These are phyloP conservation scores for Phytophthora pistaciae DNA, from an alignment of 352 stramenopile species.

Conservation along the genomic window DNA sequence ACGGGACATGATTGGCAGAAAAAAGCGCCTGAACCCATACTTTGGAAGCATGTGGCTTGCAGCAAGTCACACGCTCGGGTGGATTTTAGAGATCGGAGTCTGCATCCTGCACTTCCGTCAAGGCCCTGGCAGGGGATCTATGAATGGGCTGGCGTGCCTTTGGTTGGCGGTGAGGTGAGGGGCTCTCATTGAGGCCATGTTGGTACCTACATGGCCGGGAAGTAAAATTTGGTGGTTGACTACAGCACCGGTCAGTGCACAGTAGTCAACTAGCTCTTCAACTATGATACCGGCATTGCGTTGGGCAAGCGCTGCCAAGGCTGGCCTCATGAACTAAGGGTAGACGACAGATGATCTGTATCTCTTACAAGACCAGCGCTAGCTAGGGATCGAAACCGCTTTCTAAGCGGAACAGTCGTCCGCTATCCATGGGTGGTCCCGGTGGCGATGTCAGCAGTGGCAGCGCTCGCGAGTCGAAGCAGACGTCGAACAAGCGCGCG, in stretches of 20 bases:
- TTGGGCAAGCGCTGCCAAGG: no score
- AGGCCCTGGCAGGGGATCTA: no score
- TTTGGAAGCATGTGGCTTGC: not conserved
- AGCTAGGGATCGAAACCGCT: conserved; percentile 2
- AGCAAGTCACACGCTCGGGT: conserved; percentile 23
- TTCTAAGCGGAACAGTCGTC: conserved; percentile 6
- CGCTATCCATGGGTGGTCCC: not conserved
- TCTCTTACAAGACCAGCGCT: not conserved
- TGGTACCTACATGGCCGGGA: no score
- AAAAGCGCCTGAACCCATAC: conserved; percentile 13
- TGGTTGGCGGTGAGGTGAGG: no score
- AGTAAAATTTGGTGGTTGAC: no score
- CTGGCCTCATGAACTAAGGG: no score
- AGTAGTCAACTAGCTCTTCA: no score
- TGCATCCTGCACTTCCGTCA: not conserved
- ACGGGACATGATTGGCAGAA: conserved; percentile 26
- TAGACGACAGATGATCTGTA: not conserved
- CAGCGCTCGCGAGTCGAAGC: conserved; percentile 8
- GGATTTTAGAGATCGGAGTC: conserved; percentile 21
- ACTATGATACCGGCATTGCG: no score
- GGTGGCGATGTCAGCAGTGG: conserved; percentile 4
- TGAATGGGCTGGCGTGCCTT: no score
- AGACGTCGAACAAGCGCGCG: not conserved
- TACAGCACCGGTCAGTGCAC: no score
- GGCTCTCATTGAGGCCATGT: no score